Percentiles rank a stretch among this genome's conserved stretches.
phyloP scores from a whole-genome alignment of 2,329 filamentous ascomycete genomes.

The Epichloe bromicola region DNA sequence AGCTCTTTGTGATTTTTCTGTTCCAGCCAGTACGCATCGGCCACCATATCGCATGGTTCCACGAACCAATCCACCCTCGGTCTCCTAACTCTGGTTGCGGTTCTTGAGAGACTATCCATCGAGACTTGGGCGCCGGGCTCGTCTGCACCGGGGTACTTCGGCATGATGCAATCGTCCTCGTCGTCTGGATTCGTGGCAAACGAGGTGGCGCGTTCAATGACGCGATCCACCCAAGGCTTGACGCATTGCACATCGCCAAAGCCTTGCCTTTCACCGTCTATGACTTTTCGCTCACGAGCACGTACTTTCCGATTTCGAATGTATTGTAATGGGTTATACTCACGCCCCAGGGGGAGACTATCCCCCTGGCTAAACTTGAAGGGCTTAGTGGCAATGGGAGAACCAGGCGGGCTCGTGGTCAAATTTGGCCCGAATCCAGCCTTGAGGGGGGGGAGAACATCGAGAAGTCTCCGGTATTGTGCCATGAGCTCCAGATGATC shows the following conservation, averaged over 20 bases:
- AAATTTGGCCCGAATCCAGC: conserved; percentile 23
- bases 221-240: conserved; percentile 61
- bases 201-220: conserved; percentile 28
- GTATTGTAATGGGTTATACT: conserved; percentile 85
- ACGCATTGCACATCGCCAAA: conserved; percentile 65
- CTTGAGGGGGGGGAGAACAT: conserved; percentile 58
- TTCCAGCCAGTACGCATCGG: conserved; percentile 85
- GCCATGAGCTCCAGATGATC: conserved; percentile 74
- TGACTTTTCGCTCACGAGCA: conserved; percentile 59
- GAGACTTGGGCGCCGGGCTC: conserved; percentile 28
- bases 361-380: conserved; percentile 15
- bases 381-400: conserved; percentile 23
- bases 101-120: conserved; percentile 30
- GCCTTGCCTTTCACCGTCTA: conserved; percentile 62
- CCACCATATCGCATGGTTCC: conserved; percentile 72
- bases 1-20: conserved; percentile 65
- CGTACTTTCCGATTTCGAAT: conserved; percentile 82
- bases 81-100: conserved; percentile 48
- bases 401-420: conserved; percentile 28
- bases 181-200: conserved; percentile 13
- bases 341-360: conserved; percentile 42
- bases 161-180: conserved; percentile 19
- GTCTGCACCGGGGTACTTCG: conserved; percentile 33
- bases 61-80: conserved; percentile 77
- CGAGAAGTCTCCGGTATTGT: conserved; percentile 71